Evolutionary conservation across 1,139 yeast genomes (phyloP), one percentile per base, ranked within the genome.

Genomic region (Fermentozyma sake): DNA sequence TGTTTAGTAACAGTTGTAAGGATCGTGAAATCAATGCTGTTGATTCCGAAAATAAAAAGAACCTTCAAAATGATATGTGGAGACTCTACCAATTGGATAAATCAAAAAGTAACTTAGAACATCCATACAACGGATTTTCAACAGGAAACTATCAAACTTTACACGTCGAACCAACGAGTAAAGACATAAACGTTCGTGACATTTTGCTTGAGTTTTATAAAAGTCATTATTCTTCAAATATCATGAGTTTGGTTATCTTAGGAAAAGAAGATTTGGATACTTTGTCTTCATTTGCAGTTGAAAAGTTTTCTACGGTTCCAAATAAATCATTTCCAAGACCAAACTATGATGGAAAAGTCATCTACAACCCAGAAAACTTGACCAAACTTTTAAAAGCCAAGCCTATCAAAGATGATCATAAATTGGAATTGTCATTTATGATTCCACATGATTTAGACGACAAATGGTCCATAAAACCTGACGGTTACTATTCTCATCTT

Each of bases 11-110:
- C 30, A 70, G 77, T 37, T 81, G 96, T 49, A 85, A 87, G 46
- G 96, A 87, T 47, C 72, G 96, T 32, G 98, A 91, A 54, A 81
- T 91, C 42, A 76, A 79, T 37, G 98, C 97, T 3, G 97, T 91
- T 10, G 96, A 91, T 53, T 83, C 95, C 15, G 98, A 91, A 55
- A 86, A 91, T 59, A 89, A 87, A 53, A 91, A 91, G 60, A 91
- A 91, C 50, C 64, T 91, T 31, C 97, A 91, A 55, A 82, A 73
- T 51, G 98, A 91, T 52, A 52, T 62, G 32, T 87, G 97, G 96
- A 73, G 98, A 44, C 58, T 86, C 28, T 79, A 80, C 46, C 97
- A 91, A 56, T 67, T 91, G 33, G 91, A 84, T 32, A 82, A 85
- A 52, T 68, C 78, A 32, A 62, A 81, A 22, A 68, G 91, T 14